phyloP scores from a whole-genome alignment of 202 grass and related monocot species.

The Digitaria exilis region DNA sequence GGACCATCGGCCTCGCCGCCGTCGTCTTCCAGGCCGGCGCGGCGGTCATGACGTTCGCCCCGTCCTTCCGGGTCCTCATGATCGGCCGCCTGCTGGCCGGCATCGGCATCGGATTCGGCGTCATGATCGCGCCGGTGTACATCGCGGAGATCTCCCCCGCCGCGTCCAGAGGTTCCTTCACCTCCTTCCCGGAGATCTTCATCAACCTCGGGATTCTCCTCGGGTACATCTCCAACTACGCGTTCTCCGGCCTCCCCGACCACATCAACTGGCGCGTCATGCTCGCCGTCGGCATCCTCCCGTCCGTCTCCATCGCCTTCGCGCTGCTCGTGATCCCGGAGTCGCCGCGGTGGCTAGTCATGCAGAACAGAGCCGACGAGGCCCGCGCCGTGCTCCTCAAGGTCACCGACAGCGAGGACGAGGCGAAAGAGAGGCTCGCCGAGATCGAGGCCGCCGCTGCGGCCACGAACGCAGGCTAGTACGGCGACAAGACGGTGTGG shows the following conservation, averaged over 20 bases:
- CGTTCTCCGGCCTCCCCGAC: conserved; percentile 69
- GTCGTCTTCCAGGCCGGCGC: conserved; percentile 75
- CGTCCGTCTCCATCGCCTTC: conserved; percentile 70
- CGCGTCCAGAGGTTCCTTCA: conserved; percentile 54
- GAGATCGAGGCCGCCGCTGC: conserved; percentile 69
- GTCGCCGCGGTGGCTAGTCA: conserved; percentile 76
- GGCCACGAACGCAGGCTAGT: conserved; percentile 8
- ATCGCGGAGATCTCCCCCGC: conserved; percentile 87
- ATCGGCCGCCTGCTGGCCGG: conserved; percentile 74
- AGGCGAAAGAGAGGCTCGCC: conserved; percentile 50
- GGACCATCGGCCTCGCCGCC: conserved; percentile 82
- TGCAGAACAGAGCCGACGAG: conserved; percentile 60
- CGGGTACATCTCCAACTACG: conserved; percentile 87
- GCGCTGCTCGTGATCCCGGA: conserved; percentile 78
- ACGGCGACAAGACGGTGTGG: conserved; percentile 58
- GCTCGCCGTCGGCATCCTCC: conserved; percentile 85
- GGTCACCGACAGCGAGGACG: conserved; percentile 58
- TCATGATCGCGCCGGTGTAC: conserved; percentile 93
- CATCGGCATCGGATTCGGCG: conserved; percentile 78
- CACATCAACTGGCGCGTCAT: conserved; percentile 85
- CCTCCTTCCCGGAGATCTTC: conserved; percentile 92
- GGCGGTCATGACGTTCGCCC: conserved; percentile 70
- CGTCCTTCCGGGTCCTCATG: conserved; percentile 71
- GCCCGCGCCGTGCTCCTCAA: conserved; percentile 60
- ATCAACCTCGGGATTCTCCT: conserved; percentile 88